Conservation (phyloP, 1,284 basidiomycete species). For the Marasmius oreades region DNA sequence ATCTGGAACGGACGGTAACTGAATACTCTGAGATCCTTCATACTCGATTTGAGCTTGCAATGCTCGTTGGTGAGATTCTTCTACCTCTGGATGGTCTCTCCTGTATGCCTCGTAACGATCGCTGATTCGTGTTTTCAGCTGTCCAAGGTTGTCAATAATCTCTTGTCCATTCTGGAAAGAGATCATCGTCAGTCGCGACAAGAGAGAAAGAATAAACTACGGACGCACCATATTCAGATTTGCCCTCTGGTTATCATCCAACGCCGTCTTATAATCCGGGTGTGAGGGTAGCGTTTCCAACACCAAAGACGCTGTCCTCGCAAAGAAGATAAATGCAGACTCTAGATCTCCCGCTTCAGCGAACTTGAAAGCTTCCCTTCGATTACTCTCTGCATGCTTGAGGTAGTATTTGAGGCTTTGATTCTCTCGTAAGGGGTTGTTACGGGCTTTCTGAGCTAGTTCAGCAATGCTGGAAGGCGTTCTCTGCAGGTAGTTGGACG, state of each 20-base stretch:
- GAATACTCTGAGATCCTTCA: background rate
- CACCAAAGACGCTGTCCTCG: constrained; percentile 59
- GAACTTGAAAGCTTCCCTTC: background rate
- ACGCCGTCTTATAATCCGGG: constrained; percentile 43
- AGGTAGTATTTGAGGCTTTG: background rate
- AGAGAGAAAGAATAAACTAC: constrained; percentile 2
- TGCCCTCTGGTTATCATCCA: constrained; percentile 43
- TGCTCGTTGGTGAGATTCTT: constrained; percentile 3
- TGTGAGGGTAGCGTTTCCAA: constrained; percentile 60
- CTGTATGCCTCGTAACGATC: constrained; percentile 51
- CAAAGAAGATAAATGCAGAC: constrained; percentile 54
- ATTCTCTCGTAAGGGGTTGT: background rate
- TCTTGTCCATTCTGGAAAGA: constrained; percentile 61
- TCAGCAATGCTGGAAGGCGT: background rate
- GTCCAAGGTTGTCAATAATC: constrained; percentile 50
- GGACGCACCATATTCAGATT: constrained; percentile 54
- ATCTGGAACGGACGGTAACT: background rate
- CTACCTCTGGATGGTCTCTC: constrained; percentile 26
- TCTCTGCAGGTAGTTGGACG: background rate
- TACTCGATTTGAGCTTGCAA: background rate
- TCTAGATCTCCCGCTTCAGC: constrained; percentile 39
- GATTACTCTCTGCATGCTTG: background rate
- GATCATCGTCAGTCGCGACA: constrained; percentile 1
- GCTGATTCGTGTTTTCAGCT: constrained; percentile 47
- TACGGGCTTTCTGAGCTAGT: background rate